These are phyloP conservation scores for Psilocybe tampanensis DNA, from an alignment of 768 basidiomycete genomes.

Conservation along the genomic window DNA sequence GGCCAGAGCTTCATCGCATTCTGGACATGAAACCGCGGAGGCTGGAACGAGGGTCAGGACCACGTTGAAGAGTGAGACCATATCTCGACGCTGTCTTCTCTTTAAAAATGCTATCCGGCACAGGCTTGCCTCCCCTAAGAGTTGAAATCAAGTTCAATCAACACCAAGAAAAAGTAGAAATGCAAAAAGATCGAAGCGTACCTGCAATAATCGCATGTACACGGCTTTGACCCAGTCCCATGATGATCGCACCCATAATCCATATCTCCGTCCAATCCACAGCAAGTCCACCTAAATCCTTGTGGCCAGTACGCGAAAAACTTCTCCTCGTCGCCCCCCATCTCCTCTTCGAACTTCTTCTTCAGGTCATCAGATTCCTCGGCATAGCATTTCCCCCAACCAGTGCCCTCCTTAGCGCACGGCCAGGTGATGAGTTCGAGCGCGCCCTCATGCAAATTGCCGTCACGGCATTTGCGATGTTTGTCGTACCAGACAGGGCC, in stretches of 20 bases:
- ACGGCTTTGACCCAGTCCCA: conserved; percentile 35
- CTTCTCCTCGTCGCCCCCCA: conserved; percentile 27
- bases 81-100: conserved; percentile 27
- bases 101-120: conserved; percentile 31
- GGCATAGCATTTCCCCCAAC: conserved; percentile 29
- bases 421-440: conserved; percentile 41
- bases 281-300: conserved; percentile 41
- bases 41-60: conserved; percentile 36
- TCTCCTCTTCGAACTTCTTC: conserved; percentile 29
- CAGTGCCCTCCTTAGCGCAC: conserved; percentile 25
- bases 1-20: too few species aligned
- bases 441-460: conserved; percentile 32
- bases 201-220: conserved; percentile 42
- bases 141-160: neutral
- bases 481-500: conserved; percentile 34
- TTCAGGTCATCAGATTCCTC: conserved; percentile 32
- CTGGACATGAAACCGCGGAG: too few species aligned
- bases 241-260: conserved; percentile 41
- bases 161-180: neutral
- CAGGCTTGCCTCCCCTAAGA: conserved; percentile 34
- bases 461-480: conserved; percentile 32
- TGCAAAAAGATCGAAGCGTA: conserved; percentile 11
- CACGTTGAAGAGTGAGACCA: conserved; percentile 33
- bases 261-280: conserved; percentile 36
- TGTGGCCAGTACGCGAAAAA: conserved; percentile 32